Evolutionary conservation across 805 yeast genomes (phyloP), one percentile per base, ranked within the genome.

Genomic region (Yarrowia yakushimensis): DNA sequence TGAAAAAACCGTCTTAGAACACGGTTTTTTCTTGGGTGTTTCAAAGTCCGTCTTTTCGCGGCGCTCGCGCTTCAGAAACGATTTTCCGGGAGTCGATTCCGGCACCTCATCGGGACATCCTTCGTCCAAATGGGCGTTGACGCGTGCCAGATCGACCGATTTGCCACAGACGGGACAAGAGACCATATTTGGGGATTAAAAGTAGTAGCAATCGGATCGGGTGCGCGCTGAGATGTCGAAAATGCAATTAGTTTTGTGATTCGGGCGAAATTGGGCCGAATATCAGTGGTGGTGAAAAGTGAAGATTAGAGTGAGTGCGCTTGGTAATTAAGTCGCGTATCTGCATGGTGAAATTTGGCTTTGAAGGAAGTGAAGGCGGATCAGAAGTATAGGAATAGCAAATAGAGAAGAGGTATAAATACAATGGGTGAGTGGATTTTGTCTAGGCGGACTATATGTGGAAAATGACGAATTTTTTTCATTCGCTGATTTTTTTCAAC

Each of bases 71-170:
- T 55, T 55, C 48, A 55, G 22, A 28, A 55, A 55, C 22, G 46
- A 41, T 30, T 39, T 41, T 37, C 17, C 39, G 15, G 61, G 48
- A 11, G 48, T 39, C 8, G 10, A n/a, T 11, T 37, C 48, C 2
- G 36, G 46, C 30, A 22, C 61, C 23, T 61, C 64, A 22, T 65
- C 43, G 2, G 73, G 74, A 59, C 77, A 74, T 6, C 76, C 77
- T 31, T 63, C 63, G 54, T 74, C 77, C 11, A 73, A 60, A 64
- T 74, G 77, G 31, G 61, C 50, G 48, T 74, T 74, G 28, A 74
- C 70, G 15, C 72, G 45, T 69, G 65, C 46, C 70, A 37, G 11
- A 66, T 54, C 23, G 66, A 66, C 42, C 67, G 67, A 61, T 74
- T 78, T 11, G 74, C 70, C 22, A 48, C 63, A 39, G 70, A 71